These are phyloP conservation scores for Ophiostoma novo-ulmi DNA, from an alignment of 2,329 filamentous ascomycete species.

Conservation along the genomic window DNA sequence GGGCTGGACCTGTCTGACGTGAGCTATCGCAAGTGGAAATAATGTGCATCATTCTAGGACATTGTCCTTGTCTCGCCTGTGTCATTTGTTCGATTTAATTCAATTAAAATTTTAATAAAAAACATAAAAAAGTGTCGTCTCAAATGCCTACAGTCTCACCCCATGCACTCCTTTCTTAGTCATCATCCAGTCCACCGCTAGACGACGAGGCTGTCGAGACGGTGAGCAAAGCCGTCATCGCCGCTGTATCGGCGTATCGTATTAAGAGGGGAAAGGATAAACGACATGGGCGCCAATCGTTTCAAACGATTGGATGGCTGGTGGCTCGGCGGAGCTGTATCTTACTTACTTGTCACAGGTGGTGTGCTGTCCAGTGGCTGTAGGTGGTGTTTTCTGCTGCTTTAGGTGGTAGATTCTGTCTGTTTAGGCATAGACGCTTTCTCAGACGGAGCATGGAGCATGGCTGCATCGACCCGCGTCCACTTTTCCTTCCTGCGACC, in stretches of 20 bases:
- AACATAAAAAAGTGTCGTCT: neutral
- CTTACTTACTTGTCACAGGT: no score
- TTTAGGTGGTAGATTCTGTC: slow-evolving; percentile 6
- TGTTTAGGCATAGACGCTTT: neutral
- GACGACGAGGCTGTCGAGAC: slow-evolving; percentile 9
- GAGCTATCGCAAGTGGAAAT: neutral
- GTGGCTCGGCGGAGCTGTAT: neutral
- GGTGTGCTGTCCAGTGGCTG: neutral
- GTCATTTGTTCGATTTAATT: neutral
- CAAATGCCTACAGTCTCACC: neutral
- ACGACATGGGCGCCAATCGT: neutral
- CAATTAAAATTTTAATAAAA: neutral
- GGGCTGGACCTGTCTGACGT: neutral
- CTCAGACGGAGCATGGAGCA: neutral
- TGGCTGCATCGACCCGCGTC: slow-evolving; percentile 12
- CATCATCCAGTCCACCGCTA: neutral
- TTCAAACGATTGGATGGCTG: neutral
- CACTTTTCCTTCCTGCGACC: slow-evolving; percentile 3
- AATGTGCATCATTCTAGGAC: neutral
- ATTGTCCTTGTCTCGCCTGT: neutral
- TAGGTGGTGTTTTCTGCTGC: neutral
- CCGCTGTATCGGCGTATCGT: neutral
- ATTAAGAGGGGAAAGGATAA: neutral
- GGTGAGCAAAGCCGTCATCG: neutral
- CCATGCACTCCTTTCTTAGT: neutral